Conservation (phyloP, 768 basidiomycete genomes). For the Strobilomyces dryophilus region DNA sequence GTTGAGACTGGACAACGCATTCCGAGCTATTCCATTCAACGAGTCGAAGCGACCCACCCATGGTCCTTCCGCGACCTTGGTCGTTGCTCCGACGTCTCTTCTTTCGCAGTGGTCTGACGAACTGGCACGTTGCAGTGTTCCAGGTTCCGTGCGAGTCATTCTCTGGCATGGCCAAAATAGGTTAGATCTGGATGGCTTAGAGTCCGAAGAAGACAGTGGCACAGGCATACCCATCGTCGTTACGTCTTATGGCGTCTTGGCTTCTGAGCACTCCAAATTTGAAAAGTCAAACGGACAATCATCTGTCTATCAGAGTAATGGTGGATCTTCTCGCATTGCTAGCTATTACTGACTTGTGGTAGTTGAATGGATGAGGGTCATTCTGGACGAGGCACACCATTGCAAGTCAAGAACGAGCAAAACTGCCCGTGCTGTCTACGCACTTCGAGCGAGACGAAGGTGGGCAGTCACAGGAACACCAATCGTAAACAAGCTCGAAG, state of each 20-base stretch:
- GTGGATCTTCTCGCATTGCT: not conserved
- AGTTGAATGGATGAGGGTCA: slow-evolving; percentile 80
- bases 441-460: slow-evolving; percentile 68
- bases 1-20: slow-evolving; percentile 58
- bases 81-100: slow-evolving; percentile 90
- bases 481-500: slow-evolving; percentile 91
- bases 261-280: slow-evolving; percentile 78
- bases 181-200: slow-evolving; percentile 61
- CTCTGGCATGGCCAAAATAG: slow-evolving; percentile 91
- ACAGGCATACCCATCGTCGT: slow-evolving; percentile 73
- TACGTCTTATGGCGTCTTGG: slow-evolving; percentile 88
- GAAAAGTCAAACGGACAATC: slow-evolving; percentile 51
- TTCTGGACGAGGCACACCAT: slow-evolving; percentile 93
- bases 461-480: slow-evolving; percentile 97
- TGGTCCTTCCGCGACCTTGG: slow-evolving; percentile 65
- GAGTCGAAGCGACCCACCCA: slow-evolving; percentile 25
- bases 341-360: slow-evolving; percentile 5
- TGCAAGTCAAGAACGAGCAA: slow-evolving; percentile 89
- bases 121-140: slow-evolving; percentile 75
- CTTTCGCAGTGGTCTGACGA: slow-evolving; percentile 94
- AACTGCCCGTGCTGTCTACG: slow-evolving; percentile 86
- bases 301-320: slow-evolving; percentile 68
- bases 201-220: slow-evolving; percentile 49
- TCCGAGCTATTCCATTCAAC: slow-evolving; percentile 43
- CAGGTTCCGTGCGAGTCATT: slow-evolving; percentile 58